Conservation (phyloP, 169 alveolate species). For the Theileria annulata region DNA sequence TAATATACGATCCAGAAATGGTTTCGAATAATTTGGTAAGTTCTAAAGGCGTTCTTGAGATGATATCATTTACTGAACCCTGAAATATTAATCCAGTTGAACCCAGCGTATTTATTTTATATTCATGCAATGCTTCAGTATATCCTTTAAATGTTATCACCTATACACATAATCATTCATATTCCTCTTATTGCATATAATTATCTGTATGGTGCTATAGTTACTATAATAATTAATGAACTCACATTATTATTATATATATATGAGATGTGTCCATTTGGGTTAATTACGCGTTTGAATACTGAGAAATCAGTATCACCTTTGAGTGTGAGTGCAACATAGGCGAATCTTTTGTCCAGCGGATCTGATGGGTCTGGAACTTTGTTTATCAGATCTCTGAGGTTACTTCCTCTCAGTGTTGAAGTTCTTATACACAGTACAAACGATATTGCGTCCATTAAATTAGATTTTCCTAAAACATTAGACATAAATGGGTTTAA, state of each 20-base stretch:
- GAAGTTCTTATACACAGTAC: conserved; percentile 85
- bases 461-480: conserved; percentile 76
- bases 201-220: no score
- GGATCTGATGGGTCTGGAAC: conserved; percentile 64
- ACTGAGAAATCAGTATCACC: conserved; percentile 70
- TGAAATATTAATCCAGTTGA: conserved; percentile 84
- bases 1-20: conserved; percentile 83
- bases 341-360: conserved; percentile 56
- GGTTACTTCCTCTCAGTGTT: conserved; percentile 83
- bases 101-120: conserved; percentile 72
- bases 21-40: conserved; percentile 84
- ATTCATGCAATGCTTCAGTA: conserved; percentile 53
- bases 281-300: conserved; percentile 80
- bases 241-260: conserved; percentile 77
- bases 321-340: conserved; percentile 77
- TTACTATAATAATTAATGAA: conserved; percentile 61
- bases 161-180: no score
- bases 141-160: conserved; percentile 61
- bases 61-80: conserved; percentile 88
- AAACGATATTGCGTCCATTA: conserved; percentile 84
- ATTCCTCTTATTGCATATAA: no score
- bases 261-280: conserved; percentile 79
- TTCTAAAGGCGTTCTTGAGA: conserved; percentile 85
- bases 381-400: conserved; percentile 83
- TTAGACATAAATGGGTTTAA: not conserved